Base-by-base conservation (phyloP, 305 asterid genomes). In the Salvia sclarea region DNA sequence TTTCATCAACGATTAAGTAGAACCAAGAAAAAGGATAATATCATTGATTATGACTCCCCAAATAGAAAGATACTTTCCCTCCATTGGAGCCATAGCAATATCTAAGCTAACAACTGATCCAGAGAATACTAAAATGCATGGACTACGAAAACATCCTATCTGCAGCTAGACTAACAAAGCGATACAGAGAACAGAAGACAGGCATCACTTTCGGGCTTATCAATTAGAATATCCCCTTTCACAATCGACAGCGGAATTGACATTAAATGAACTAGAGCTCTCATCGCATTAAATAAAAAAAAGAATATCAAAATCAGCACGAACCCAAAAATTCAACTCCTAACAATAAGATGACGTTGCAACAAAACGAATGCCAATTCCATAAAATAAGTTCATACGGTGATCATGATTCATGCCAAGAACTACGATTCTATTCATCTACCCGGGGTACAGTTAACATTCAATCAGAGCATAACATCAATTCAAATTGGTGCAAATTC, bases 391-490 rank as follows among this genome's bases (percentile, higher is more conserved):
- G 22, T 61, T 56, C 25, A 40, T 12, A 61, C 7, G 10, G n/a
- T 11, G 69, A 49, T 44, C 69, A 49, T 25, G 22, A 62, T 35
- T 44, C 69, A 49, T 25, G 22, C 5, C 58, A 56, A 55, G 4
- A 61, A 44, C 60, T 33, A 52, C 35, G 60, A 3, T 16, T 8
- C 7, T 2, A 55, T 74, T 52, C 59, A 40, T 60, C 60, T 31
- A 25, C 17, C 41, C n/a, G n/a, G n/a, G n/a, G n/a, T n/a, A n/a
- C n/a, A n/a, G n/a, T n/a, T n/a, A n/a, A n/a, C n/a, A 22, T 33
- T 24, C 38, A 35, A 64, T 22, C 10, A 28, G 16, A 13, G 16
- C 8, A 18, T 6, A 53, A 47, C 1, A 4, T 3, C 0, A 5
- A 22, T 22, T 41, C 44, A 62, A 30, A 11, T 24, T 28, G 28